Evolutionary conservation across 2,329 filamentous ascomycete species (phyloP).

Genomic region (Leptographium procerum): DNA sequence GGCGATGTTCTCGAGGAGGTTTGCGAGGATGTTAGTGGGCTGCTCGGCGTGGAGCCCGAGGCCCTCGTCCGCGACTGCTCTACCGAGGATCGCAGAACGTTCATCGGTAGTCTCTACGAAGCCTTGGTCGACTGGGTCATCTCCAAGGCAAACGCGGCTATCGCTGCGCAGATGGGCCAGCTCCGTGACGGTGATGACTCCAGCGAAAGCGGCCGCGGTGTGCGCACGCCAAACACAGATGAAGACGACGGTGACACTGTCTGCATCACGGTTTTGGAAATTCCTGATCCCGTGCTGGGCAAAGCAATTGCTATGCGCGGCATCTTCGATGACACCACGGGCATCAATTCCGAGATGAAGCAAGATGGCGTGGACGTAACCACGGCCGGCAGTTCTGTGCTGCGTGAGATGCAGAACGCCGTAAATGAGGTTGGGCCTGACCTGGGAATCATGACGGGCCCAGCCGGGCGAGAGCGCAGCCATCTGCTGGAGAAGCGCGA

Average conservation of each 20-base stretch:
- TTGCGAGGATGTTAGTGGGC: constrained; percentile 78
- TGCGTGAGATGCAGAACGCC: constrained; percentile 78
- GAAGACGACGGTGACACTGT: constrained; percentile 76
- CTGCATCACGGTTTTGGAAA: constrained; percentile 75
- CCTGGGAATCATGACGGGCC: constrained; percentile 60
- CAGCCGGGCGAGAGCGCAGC: constrained; percentile 60
- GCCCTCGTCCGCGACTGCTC: constrained; percentile 67
- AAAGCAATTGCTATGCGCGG: constrained; percentile 84
- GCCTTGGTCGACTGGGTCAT: constrained; percentile 93
- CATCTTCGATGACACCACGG: constrained; percentile 82
- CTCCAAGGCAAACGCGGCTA: constrained; percentile 74
- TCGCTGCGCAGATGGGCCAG: constrained; percentile 60
- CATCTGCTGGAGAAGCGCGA: constrained; percentile 73
- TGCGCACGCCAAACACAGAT: constrained; percentile 52
- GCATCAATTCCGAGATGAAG: constrained; percentile 96
- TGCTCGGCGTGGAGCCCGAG: constrained; percentile 80
- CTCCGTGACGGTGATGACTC: constrained; percentile 57
- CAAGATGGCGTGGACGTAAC: constrained; percentile 77
- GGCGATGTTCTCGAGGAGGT: constrained; percentile 74
- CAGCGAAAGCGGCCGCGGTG: constrained; percentile 46
- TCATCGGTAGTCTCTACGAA: constrained; percentile 85
- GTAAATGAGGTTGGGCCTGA: constrained; percentile 67
- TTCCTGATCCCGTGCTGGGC: constrained; percentile 67
- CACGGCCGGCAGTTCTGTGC: constrained; percentile 64
- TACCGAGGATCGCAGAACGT: constrained; percentile 70